Base-by-base conservation (phyloP, 1,139 yeast species). In the Candida sp. region DNA sequence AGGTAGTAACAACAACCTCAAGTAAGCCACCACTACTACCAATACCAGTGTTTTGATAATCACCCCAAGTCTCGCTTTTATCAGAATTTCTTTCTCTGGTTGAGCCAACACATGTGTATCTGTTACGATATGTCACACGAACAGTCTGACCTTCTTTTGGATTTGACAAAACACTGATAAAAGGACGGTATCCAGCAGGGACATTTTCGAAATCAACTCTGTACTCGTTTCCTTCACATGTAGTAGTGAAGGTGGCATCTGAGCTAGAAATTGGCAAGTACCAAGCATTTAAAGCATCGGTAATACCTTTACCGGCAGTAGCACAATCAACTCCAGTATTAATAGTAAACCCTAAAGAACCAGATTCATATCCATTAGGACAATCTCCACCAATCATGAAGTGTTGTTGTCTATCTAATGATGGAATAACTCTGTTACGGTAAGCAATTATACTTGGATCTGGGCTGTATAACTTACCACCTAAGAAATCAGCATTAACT, bases 171-270 rank as follows among this genome's bases (percentile, higher is more conserved):
- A 48, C 53, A 44, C 51, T 57, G 36, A 64, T 45, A 41, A 51
- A 63, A 12, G 63, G 61, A 25, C 66, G 49, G 45, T 50, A 60
- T 1, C 67, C 68, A 2, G 63, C 57, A 4, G 66, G 65, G 23
- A 62, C 41, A 41, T 56, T 55, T 1, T 29, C n/a, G 44, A 51
- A 62, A 6, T 41, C 39, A 4, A 56, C 46, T 1, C 43, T 39
- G 35, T 46, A 46, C 1, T 44, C 41, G 11, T 35, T 27, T 3
- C 47, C 9, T 8, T 49, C 35, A 49, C 64, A 60, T 2, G 53
- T 19, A 9, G 48, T 49, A 1, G 53, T 35, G 30, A 29, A 43
- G 8, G 36, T 27, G 32, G 47, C 35, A 30, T 40, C 21, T 22
- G 44, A n/a, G 1, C 43, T 41, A 3, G 48, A 34, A 32, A 39